Evolutionary conservation across 768 basidiomycete species (phyloP), one percentile per base, ranked within the genome.

Genomic region (Russula emetica): DNA sequence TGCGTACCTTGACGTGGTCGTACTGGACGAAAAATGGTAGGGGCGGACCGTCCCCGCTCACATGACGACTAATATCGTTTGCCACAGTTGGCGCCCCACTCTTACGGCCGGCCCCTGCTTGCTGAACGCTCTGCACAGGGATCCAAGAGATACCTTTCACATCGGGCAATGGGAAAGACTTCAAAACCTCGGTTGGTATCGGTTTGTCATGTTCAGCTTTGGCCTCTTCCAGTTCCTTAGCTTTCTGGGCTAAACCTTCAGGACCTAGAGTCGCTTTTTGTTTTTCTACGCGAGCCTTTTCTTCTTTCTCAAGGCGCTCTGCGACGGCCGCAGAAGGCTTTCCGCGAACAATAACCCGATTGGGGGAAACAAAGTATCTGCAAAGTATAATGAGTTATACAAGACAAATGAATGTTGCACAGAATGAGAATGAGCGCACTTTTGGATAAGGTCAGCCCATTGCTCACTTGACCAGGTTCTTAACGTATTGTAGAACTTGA

Each of bases 91-190:
- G 66, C 16, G 72, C 60, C 13, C 66, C 64, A 52, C 74, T 69
- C 53, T 72, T 71, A 53, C 83, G 77, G 16, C 83, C 82, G 45
- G 72, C 74, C 45, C 85, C 86, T 24, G 76, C 75, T 71, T 92
- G 87, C 72, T 89, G 88, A 42, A 77, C 72, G 32, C 80, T 87
- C 68, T 85, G 78, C 16, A 86, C 84, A 2, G 90, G 86, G 61
- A 98, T 94, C 93, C 95, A 98, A 8, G 88, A 85, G 68, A 99
- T 95, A 63, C 83, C 88, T 72, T 88, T 87, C 44, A 96, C 92
- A 69, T 90, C 84, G 0, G 95, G 96, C 30, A 98, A 85, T n/a
- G 88, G 88, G 80, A 98, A 98, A 16, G 82, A 78, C 2, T 85
- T 88, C 38, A 99, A 75, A 63, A 98, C 80, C 28, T 91, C 85